Percentiles rank a stretch among this genome's conserved stretches.
Conservation (phyloP, 73 alveolate genomes). For the Durusdinium trenchii region DNA sequence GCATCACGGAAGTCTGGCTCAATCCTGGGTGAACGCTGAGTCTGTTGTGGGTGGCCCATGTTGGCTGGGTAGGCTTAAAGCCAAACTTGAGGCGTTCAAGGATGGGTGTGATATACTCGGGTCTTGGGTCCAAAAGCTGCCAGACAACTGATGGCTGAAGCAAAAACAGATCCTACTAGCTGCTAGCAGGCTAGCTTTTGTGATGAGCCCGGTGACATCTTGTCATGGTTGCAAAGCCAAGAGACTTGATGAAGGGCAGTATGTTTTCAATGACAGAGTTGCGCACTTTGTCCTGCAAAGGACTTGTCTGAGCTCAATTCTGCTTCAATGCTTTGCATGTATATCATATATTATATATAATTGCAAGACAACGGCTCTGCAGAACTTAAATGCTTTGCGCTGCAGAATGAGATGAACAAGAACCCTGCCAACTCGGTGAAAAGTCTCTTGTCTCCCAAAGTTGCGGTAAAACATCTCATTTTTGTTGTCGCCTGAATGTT, state of each 20-base stretch:
- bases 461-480: no score
- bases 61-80: not conserved
- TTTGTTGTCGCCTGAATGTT: slow-evolving; percentile 46
- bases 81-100: no score
- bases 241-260: slow-evolving; percentile 66
- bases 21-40: not conserved
- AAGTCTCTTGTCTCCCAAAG: no score
- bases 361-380: no score
- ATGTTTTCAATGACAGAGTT: slow-evolving; percentile 62
- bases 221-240: not conserved
- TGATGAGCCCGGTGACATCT: not conserved
- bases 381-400: no score
- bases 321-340: no score
- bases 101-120: no score
- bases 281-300: not conserved
- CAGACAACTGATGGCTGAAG: not conserved
- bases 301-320: no score
- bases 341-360: not conserved
- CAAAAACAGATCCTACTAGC: not conserved
- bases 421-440: no score
- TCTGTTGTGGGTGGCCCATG: not conserved
- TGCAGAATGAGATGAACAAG: no score
- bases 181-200: not conserved
- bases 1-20: slow-evolving; percentile 76
- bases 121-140: not conserved